phyloP scores from a whole-genome alignment of 208 protist genomes.

The Entamoeba invadens region DNA sequence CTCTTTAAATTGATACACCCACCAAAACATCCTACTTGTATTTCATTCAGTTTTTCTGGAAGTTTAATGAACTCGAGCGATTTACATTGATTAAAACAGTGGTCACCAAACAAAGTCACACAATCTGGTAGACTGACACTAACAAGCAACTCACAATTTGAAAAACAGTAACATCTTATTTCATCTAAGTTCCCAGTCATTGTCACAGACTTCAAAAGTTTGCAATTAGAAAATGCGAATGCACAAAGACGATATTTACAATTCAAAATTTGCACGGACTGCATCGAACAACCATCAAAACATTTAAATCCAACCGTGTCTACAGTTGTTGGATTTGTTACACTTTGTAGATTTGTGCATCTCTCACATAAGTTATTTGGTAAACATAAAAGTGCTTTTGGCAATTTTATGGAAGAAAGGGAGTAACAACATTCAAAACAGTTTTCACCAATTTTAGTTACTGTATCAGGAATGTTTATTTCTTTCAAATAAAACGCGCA shows the following conservation, averaged over 20 bases:
- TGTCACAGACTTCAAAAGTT: neutral
- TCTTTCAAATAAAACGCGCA: neutral
- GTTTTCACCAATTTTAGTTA: neutral
- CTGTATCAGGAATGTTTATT: neutral
- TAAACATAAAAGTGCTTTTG: too few species aligned
- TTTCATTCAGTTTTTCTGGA: neutral
- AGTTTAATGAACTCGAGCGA: neutral
- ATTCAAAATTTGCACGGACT: neutral
- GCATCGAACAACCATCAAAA: neutral
- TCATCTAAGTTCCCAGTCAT: neutral
- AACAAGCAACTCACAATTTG: neutral
- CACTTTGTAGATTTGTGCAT: too few species aligned
- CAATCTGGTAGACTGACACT: neutral
- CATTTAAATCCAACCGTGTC: neutral
- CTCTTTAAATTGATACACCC: neutral
- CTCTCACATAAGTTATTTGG: too few species aligned
- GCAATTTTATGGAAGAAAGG: neutral
- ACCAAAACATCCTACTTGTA: neutral
- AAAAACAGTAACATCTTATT: neutral
- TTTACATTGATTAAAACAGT: neutral
- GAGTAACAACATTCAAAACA: neutral
- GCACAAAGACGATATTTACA: neutral
- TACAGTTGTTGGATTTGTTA: neutral
- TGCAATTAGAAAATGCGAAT: neutral
- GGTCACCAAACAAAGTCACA: neutral